Evolutionary conservation across 1,139 yeast species (phyloP), one percentile per base, ranked within the genome.

Genomic region (Spencermartinsiella ligniputridi): DNA sequence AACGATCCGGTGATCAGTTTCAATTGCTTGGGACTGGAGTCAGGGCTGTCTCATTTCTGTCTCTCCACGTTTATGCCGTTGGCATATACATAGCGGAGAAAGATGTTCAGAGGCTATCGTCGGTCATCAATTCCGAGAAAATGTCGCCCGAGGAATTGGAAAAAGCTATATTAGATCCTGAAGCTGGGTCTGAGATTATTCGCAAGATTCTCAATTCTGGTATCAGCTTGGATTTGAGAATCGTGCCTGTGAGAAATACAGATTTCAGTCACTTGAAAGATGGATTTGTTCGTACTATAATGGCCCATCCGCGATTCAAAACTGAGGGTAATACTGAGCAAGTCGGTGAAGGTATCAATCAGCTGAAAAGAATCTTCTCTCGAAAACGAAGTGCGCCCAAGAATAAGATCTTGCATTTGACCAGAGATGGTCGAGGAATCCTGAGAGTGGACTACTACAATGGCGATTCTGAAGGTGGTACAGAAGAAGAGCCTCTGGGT

Each of bases 201-300:
- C 71, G 75, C 18, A 70, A 73, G 43, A 66, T 89, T 37, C 62
- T 88, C 37, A 78, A 76, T 38, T 66, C 75, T n/a, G 78, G 81
- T 9, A 75, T 85, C 18, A 74, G 79, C 47, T 72, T 88, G 54
- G 70, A 81, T 39, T 81, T 88, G 29, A 72, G 95, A 52, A 81
- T 92, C 52, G 81, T 84, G 16, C 97, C 98, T 0, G 81, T 84
- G 9, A 76, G 95, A 59, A 87, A 85, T 62, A 90, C 97, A 1
- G 97, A 90, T 63, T 87, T 84, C 64, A 79, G 79, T 51, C 97
- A 92, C 62, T 67, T 92, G 61, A 78, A 85, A 55, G 97, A 92
- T 60, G 97, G 97, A 0, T 77, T 92, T 52, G 78, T 88, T 45
- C 83, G 92, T 58, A 81, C 95, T 2, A 74, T 83, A 40, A 70